Conservation (phyloP, 805 yeast species). For the Metschnikowia lochheadii region DNA sequence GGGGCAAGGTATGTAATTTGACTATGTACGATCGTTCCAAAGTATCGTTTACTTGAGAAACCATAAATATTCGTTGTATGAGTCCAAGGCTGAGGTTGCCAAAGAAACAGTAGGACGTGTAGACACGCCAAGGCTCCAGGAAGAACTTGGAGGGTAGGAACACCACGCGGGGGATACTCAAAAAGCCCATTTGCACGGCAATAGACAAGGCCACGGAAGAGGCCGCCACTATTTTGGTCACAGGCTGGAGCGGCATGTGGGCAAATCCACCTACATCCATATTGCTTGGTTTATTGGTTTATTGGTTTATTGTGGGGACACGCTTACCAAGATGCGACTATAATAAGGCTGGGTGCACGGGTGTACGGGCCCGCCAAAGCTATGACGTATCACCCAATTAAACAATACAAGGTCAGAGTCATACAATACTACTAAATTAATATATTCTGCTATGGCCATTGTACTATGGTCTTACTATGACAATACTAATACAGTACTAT, state of each 20-base stretch:
- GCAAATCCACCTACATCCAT: slow-evolving; percentile 12
- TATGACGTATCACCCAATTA: no score
- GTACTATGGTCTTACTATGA: no score
- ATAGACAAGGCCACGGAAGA: slow-evolving; percentile 22
- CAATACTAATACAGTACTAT: no score
- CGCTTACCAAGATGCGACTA: not conserved
- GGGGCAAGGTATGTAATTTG: slow-evolving; percentile 22
- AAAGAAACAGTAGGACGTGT: slow-evolving; percentile 32
- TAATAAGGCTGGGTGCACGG: not conserved
- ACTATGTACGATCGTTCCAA: slow-evolving; percentile 25
- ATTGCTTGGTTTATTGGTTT: no score
- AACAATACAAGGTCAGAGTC: no score
- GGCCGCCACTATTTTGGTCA: slow-evolving; percentile 27
- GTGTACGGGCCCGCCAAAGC: not conserved
- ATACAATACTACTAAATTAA: no score
- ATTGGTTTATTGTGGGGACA: not conserved
- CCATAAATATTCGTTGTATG: slow-evolving; percentile 19
- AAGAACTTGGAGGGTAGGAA: slow-evolving; percentile 27
- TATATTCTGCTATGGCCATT: no score
- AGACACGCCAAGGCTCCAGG: slow-evolving; percentile 36
- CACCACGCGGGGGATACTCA: slow-evolving; percentile 19
- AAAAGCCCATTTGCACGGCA: slow-evolving; percentile 18
- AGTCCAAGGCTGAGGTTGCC: slow-evolving; percentile 24
- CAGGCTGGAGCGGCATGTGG: slow-evolving; percentile 12
- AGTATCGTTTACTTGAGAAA: slow-evolving; percentile 18